A percentile compares a stretch with the other conserved stretches of the same genome.
Conservation (phyloP, 148 eudicot species). For the Bassia scoparia region DNA sequence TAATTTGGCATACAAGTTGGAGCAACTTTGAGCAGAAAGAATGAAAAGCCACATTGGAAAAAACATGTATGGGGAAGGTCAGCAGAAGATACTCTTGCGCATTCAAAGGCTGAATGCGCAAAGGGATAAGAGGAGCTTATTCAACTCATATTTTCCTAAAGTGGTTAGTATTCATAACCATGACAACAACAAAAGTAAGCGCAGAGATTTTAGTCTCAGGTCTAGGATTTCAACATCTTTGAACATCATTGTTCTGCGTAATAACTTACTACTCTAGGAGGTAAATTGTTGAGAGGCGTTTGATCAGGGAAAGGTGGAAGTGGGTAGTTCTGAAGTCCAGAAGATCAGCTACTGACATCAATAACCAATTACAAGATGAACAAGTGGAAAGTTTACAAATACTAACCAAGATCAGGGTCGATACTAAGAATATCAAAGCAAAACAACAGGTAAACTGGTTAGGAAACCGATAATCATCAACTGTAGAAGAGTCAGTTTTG, state of each 20-base stretch:
- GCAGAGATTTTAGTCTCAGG: background rate
- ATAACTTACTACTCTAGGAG: constrained; percentile 40
- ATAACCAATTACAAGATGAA: constrained; percentile 48
- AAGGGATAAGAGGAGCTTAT: constrained; percentile 52
- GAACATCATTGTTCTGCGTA: background rate
- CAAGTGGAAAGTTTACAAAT: too few species aligned
- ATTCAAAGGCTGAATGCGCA: constrained; percentile 42
- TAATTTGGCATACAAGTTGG: constrained; percentile 54
- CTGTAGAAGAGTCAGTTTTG: too few species aligned
- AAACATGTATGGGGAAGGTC: constrained; percentile 60
- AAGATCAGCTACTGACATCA: constrained; percentile 53
- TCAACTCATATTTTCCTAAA: constrained; percentile 68
- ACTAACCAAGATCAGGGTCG: too few species aligned
- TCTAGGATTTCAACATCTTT: background rate
- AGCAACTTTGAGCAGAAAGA: constrained; percentile 63
- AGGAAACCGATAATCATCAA: too few species aligned
- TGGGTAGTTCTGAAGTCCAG: constrained; percentile 61
- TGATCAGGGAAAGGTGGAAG: constrained; percentile 81
- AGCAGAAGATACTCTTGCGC: constrained; percentile 38
- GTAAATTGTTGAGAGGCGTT: constrained; percentile 63
- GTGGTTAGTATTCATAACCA: constrained; percentile 32
- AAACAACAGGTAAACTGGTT: too few species aligned
- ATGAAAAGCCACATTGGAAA: constrained; percentile 77
- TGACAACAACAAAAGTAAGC: background rate
- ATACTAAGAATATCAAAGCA: too few species aligned